Conservation (phyloP, 768 basidiomycete species). For the Royoungia palumana region DNA sequence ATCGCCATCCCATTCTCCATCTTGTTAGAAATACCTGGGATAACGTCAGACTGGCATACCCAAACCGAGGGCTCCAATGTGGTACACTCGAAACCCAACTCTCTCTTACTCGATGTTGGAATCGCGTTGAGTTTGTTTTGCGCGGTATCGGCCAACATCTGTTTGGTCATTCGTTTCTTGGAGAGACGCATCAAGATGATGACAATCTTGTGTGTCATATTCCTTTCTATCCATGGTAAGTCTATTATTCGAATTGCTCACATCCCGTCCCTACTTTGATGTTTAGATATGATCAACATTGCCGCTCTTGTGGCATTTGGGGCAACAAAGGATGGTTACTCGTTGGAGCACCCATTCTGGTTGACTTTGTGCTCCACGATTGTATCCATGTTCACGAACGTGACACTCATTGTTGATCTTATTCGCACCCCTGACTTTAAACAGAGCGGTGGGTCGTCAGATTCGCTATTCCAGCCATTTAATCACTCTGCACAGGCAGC, state of each 20-base stretch:
- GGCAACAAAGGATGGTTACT: conserved; percentile 62
- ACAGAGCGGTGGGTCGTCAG: conserved; percentile 49
- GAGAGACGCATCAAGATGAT: conserved; percentile 60
- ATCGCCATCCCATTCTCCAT: conserved; percentile 73
- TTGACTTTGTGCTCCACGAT: conserved; percentile 73
- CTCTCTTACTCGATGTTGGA: conserved; percentile 54
- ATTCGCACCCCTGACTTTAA: conserved; percentile 58
- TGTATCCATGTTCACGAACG: conserved; percentile 60
- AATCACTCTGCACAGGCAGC: conserved; percentile 48
- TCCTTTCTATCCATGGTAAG: conserved; percentile 70
- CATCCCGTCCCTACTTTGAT: not conserved
- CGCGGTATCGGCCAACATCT: conserved; percentile 64
- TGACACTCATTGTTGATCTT: conserved; percentile 64
- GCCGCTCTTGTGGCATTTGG: conserved; percentile 58
- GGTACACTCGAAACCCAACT: conserved; percentile 51
- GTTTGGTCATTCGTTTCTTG: conserved; percentile 66
- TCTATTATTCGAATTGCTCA: not conserved
- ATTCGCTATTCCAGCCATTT: not conserved
- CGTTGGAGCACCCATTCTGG: conserved; percentile 72
- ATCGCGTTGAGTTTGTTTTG: conserved; percentile 65
- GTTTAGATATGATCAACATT: conserved; percentile 67
- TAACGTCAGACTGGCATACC: conserved; percentile 75
- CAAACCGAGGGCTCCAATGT: conserved; percentile 40
- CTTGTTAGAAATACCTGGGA: conserved; percentile 76
- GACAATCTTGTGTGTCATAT: conserved; percentile 62